Evolutionary conservation across 257 asterid genomes (phyloP), one percentile per base, ranked within the genome.

Genomic region (Echium plantagineum): DNA sequence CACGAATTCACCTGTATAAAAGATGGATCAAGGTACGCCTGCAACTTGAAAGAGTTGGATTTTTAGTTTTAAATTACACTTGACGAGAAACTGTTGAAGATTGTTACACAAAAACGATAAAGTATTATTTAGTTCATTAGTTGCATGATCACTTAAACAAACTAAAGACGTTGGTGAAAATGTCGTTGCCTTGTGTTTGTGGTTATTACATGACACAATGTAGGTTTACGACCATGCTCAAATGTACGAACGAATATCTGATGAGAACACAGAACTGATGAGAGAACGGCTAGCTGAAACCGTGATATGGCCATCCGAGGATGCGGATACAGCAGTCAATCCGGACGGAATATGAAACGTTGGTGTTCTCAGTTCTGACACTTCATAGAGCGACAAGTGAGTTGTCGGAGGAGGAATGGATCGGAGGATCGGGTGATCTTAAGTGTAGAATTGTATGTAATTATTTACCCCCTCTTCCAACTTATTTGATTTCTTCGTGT

Each of bases 1-100:
- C 94, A 1, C 81, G 91, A 18, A 90, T 85, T 60, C 77, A 73
- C 70, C 74, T 85, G 7, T 85, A 83, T 28, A 77, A 77, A 5
- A 77, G 72, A 71, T 81, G 95, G 93, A 86, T 86, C 48, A 77
- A 83, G 89, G 95, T 86, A 72, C 31, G 56, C 16, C 55, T 21
- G 22, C 42, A 19, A 16, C 55, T 35, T 49, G 54, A 49, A 49
- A 49, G 5, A 15, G 8, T 49, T 49, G n/a, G 54, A 7, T 35
- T 35, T 35, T 35, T 0, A 35, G 1, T 35, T 24, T 24, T 24
- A 3, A 24, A 3, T 24, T 24, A 31, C 46, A 35, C 46, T 35
- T 35, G 1, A 35, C 46, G 6, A 4, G 8, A 4, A 28, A 28
- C 6, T 28, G 32, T 28, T 28, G 7, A 28, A 28, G 26, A 3